Base-by-base conservation (phyloP, 768 basidiomycete genomes). In the Rhodotorula graminis region DNA sequence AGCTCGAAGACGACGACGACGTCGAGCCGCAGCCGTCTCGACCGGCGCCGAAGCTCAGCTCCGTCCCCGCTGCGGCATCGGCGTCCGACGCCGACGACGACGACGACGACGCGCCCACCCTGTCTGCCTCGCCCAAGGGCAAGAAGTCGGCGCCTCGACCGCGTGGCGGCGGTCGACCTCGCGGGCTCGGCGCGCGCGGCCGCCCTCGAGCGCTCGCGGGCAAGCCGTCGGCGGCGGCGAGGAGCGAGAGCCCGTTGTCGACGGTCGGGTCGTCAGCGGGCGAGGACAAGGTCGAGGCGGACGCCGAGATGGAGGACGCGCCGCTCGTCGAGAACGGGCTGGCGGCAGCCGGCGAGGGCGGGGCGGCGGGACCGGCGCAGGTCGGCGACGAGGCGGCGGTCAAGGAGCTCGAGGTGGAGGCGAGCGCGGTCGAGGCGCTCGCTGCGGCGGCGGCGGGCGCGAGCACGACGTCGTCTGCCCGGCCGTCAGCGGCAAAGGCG, bases 101-200 rank as follows among this genome's bases (percentile, higher is more conserved):
- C 8, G 44, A 7, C 23, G 33, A 19, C 33, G 21, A 14, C 12
- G 29, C 18, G 11, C 7, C 63, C 21, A 11, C 16, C 0, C 47
- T 10, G 2, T 29, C 62, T 6, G 52, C 31, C 25, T 42, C 40
- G 10, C 42, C 29, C 50, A 52, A 27, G 50, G 12, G 23, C 23
- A 52, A 52, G 25, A 52, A 52, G 50, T 3, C 37, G 5, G 37
- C 50, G 1, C 23, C 50, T 25, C 50, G 50, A 7, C 25, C 25
- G 27, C 50, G 50, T 7, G 50, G 50, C 50, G 23, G 27, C 12
- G 50, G 50, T 7, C 50, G 50, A 1, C 42, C 42, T 14, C 23
- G 64, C 42, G 52, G 74, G 33, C 23, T 56, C 59, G n/a, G 68
- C 18, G 50, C 70, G 66, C n/a, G 70, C 25, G 52, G 58, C 2